These are phyloP conservation scores for Nakataea oryzae DNA, from an alignment of 2,329 filamentous ascomycete species.

Conservation along the genomic window DNA sequence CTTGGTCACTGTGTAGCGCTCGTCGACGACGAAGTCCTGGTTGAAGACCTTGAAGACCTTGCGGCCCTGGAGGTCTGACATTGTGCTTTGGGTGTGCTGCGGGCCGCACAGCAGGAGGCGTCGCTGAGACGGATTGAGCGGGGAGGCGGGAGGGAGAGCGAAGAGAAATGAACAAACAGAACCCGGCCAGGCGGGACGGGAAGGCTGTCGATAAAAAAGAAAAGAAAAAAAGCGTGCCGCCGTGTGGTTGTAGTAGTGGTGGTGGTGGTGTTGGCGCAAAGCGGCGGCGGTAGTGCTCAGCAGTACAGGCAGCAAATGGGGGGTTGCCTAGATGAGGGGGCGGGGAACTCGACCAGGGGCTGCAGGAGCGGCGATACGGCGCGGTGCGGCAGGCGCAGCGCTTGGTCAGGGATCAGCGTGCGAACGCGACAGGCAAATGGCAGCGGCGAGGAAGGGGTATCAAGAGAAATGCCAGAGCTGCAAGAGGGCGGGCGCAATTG, in stretches of 20 bases:
- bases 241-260: too few species aligned
- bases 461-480: neutral
- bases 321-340: neutral
- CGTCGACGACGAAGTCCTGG: constrained; percentile 97
- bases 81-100: constrained; percentile 6
- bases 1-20: constrained; percentile 97
- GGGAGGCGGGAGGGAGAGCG: neutral
- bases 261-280: neutral
- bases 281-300: neutral
- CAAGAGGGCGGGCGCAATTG: too few species aligned
- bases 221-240: neutral
- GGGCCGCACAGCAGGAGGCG: neutral
- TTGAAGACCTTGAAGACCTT: constrained; percentile 99
- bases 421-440: neutral
- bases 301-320: neutral
- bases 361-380: neutral
- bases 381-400: neutral
- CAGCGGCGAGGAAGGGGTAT: neutral
- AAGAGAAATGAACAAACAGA: neutral
- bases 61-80: constrained; percentile 37
- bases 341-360: neutral
- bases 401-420: too few species aligned
- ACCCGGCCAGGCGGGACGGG: too few species aligned
- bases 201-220: neutral
- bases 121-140: neutral